These are phyloP conservation scores for Candida dubliniensis DNA, from an alignment of 1,139 yeast genomes.

Conservation along the genomic window DNA sequence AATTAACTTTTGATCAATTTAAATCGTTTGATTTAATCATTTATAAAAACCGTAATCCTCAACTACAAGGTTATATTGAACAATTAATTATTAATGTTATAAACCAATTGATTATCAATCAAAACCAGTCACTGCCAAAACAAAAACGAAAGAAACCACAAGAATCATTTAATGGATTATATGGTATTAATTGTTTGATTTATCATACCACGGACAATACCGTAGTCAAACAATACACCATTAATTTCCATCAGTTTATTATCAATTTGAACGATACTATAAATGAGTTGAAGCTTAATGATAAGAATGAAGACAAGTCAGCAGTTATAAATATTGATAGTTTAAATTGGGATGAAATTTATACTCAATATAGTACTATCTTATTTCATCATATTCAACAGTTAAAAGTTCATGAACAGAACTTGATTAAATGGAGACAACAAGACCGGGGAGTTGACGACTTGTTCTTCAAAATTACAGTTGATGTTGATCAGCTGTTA, in stretches of 20 bases:
- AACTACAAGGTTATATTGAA: slow-evolving; percentile 37
- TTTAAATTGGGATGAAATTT: slow-evolving; percentile 35
- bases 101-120: slow-evolving; percentile 12
- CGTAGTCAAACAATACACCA: slow-evolving; percentile 24
- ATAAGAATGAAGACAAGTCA: slow-evolving; percentile 8
- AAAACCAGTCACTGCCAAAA: slow-evolving; percentile 2
- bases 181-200: slow-evolving; percentile 17
- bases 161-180: slow-evolving; percentile 6
- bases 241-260: slow-evolving; percentile 28
- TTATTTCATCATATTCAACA: slow-evolving; percentile 35
- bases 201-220: slow-evolving; percentile 22
- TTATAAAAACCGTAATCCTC: slow-evolving; percentile 44
- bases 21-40: slow-evolving; percentile 43
- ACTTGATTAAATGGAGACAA: not conserved
- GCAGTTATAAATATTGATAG: slow-evolving; percentile 23
- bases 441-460: slow-evolving; percentile 12
- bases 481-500: slow-evolving; percentile 28
- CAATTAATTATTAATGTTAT: slow-evolving; percentile 22
- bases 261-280: slow-evolving; percentile 15
- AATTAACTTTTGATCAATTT: slow-evolving; percentile 34
- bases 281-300: slow-evolving; percentile 6
- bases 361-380: slow-evolving; percentile 31
- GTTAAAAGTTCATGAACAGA: slow-evolving; percentile 12
- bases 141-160: slow-evolving; percentile 1
- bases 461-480: slow-evolving; percentile 29